These are phyloP conservation scores for Spencermartinsiella europaea DNA, from an alignment of 805 yeast species.

Conservation along the genomic window DNA sequence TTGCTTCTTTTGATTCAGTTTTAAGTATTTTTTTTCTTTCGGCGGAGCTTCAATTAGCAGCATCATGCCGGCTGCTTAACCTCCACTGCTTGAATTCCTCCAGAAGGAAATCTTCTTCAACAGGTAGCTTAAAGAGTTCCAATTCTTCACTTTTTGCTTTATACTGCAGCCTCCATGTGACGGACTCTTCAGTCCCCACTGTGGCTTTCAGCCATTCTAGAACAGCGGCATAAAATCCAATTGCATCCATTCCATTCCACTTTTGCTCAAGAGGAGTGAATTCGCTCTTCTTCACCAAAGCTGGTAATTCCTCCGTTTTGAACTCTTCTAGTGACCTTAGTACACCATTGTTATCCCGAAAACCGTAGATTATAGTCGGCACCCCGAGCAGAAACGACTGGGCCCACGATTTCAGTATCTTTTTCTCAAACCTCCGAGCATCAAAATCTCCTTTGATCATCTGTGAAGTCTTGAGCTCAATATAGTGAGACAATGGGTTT, in stretches of 20 bases:
- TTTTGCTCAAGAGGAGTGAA: conserved; percentile 14
- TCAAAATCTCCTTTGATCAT: conserved; percentile 52
- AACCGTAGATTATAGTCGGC: conserved; percentile 77
- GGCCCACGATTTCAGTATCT: conserved; percentile 82
- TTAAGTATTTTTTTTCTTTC: neutral
- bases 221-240: conserved; percentile 82
- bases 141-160: conserved; percentile 52
- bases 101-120: conserved; percentile 41
- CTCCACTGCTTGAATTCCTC: conserved; percentile 55
- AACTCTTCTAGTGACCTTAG: conserved; percentile 68
- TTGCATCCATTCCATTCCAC: conserved; percentile 69
- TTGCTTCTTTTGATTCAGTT: too few species aligned
- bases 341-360: conserved; percentile 67
- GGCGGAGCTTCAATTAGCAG: too few species aligned
- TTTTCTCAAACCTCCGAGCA: conserved; percentile 64
- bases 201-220: conserved; percentile 66
- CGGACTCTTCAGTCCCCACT: conserved; percentile 50
- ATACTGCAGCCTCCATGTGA: conserved; percentile 51
- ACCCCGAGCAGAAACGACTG: conserved; percentile 88
- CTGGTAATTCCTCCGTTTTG: conserved; percentile 73
- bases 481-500: conserved; percentile 60
- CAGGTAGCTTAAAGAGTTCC: conserved; percentile 44
- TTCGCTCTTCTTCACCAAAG: conserved; percentile 21
- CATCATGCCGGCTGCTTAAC: conserved; percentile 9
- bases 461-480: conserved; percentile 73